Percentiles rank a stretch among this genome's conserved stretches.
Evolutionary conservation across 148 eudicot genomes (phyloP).

Genomic region (Talinum fruticosum): DNA sequence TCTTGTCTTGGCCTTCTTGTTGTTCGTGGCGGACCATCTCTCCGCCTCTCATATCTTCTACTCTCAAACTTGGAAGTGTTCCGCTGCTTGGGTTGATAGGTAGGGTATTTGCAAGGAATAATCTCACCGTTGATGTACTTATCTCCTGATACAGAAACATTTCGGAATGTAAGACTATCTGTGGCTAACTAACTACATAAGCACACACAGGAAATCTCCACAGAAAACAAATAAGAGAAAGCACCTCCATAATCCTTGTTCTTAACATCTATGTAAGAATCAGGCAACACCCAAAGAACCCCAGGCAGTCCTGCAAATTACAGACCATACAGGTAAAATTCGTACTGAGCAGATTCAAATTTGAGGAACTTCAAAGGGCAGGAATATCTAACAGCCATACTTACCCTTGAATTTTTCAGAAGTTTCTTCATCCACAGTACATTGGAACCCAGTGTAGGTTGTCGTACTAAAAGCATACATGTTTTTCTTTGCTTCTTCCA

Average conservation of each 20-base stretch:
- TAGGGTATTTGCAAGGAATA: constrained; percentile 85
- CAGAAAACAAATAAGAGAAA: not conserved
- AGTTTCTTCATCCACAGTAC: constrained; percentile 92
- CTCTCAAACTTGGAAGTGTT: constrained; percentile 62
- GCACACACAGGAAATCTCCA: not conserved
- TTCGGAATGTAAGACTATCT: not conserved
- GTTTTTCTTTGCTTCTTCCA: constrained; percentile 97
- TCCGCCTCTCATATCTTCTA: constrained; percentile 69
- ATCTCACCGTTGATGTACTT: constrained; percentile 87
- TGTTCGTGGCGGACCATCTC: constrained; percentile 82
- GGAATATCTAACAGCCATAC: not conserved
- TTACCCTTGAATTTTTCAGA: constrained; percentile 90
- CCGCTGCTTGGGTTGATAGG: constrained; percentile 79
- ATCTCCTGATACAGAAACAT: constrained; percentile 50
- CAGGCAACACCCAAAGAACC: constrained; percentile 93
- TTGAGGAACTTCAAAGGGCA: not conserved
- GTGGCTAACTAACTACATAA: not conserved
- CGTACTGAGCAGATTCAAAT: not conserved
- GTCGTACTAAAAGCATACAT: constrained; percentile 99
- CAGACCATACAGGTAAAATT: constrained; percentile 9
- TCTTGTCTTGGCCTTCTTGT: constrained; percentile 56
- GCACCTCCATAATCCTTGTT: constrained; percentile 94
- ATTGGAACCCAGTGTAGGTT: constrained; percentile 95
- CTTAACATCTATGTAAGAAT: constrained; percentile 94
- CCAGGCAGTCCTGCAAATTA: constrained; percentile 70